Conservation (phyloP, 352 stramenopile species). For the Phytophthora multivora region DNA sequence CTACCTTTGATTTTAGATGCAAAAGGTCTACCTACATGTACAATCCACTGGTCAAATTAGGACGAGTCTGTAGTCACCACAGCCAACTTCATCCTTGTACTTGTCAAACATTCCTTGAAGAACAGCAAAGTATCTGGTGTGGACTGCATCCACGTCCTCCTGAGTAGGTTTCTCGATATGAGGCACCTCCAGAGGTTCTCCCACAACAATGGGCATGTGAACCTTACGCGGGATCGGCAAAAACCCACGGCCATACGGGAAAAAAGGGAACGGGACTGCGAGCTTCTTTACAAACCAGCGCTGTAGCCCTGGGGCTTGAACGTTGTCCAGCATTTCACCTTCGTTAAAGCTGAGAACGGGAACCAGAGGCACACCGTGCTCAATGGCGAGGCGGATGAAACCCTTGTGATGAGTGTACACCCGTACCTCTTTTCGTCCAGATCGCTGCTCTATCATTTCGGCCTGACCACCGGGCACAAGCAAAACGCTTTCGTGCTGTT, state of each 20-base stretch:
- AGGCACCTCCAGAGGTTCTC: slow-evolving; percentile 52
- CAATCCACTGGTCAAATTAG: slow-evolving; percentile 34
- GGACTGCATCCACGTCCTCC: slow-evolving; percentile 57
- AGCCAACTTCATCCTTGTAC: slow-evolving; percentile 73
- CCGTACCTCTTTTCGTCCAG: slow-evolving; percentile 52
- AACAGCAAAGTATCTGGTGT: slow-evolving; percentile 52
- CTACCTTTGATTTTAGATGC: neutral
- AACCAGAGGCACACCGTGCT: slow-evolving; percentile 66
- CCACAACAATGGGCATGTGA: slow-evolving; percentile 61
- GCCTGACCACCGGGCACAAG: slow-evolving; percentile 75
- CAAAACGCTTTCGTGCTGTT: slow-evolving; percentile 59
- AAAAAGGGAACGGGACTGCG: slow-evolving; percentile 73
- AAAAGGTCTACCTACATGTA: slow-evolving; percentile 18
- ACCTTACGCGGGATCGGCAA: slow-evolving; percentile 66
- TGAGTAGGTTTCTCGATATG: slow-evolving; percentile 41
- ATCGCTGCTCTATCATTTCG: slow-evolving; percentile 76
- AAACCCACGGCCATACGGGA: slow-evolving; percentile 61
- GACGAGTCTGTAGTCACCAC: slow-evolving; percentile 60
- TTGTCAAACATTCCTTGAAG: slow-evolving; percentile 57
- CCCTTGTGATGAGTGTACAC: slow-evolving; percentile 74
- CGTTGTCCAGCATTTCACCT: slow-evolving; percentile 73
- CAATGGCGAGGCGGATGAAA: slow-evolving; percentile 75
- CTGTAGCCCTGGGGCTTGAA: slow-evolving; percentile 63
- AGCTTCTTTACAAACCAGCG: slow-evolving; percentile 72
- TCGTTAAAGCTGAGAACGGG: slow-evolving; percentile 81